Percentiles rank a stretch among this genome's conserved stretches.
Conservation (phyloP, 106 monocot species). For the Phalaenopsis equestris region DNA sequence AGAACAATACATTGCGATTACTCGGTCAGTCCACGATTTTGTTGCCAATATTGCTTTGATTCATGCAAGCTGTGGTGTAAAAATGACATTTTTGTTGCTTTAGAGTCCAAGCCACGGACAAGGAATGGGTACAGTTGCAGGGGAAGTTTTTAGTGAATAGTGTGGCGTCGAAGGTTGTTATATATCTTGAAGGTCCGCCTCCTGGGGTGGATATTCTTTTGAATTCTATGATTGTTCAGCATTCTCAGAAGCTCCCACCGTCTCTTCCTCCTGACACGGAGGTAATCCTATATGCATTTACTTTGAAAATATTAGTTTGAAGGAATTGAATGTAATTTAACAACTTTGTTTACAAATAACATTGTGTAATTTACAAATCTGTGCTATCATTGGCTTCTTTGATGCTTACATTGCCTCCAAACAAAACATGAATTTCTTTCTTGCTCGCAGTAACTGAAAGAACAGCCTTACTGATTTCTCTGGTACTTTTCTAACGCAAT, state of each 20-base stretch:
- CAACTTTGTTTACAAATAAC: too few species aligned
- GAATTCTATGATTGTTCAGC: constrained; percentile 36
- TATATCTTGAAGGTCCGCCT: constrained; percentile 58
- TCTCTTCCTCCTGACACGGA: constrained; percentile 28
- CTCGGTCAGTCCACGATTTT: constrained; percentile 28
- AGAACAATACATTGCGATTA: constrained; percentile 68
- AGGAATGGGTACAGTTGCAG: constrained; percentile 47
- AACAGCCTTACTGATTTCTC: neutral
- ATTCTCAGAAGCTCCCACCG: constrained; percentile 26
- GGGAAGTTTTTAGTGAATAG: constrained; percentile 61
- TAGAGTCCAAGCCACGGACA: constrained; percentile 39
- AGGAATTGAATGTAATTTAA: too few species aligned
- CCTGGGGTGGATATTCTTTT: constrained; percentile 52
- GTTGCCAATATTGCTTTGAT: neutral
- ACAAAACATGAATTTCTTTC: too few species aligned
- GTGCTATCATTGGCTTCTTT: too few species aligned
- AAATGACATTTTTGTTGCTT: neutral
- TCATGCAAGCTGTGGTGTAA: neutral
- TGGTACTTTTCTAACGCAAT: neutral
- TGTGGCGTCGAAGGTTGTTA: constrained; percentile 32
- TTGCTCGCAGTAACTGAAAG: too few species aligned
- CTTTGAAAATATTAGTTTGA: too few species aligned
- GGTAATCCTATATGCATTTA: constrained; percentile 1
- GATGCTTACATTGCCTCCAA: too few species aligned
- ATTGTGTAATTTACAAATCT: too few species aligned